Base-by-base conservation (phyloP, 179 eudicot species). In the Beta macrorhiza region DNA sequence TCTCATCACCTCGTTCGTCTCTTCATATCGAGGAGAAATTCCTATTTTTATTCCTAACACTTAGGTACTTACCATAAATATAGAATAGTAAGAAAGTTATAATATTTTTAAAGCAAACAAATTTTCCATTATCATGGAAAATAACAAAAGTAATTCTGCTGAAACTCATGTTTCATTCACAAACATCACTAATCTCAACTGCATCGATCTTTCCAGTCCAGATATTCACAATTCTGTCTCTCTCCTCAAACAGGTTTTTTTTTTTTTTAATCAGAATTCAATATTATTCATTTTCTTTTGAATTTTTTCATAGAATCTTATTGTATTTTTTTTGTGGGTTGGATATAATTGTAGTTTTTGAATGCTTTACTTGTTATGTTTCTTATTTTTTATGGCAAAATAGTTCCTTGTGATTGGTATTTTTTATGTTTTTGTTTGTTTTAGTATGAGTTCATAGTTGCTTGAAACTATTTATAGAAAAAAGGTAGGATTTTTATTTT, bases 181-280 rank as follows among this genome's bases (percentile, higher is more conserved):
- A 12, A 84, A 76, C 59, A 78, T 82, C 20, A 85, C 89, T 78
- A 47, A 44, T 19, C 89, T 95, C 75, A 92, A 90, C 51, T 89
- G 93, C 69, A 89, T 95, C 84, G 97, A 95, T 89, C 95, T 95
- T 80, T 91, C 97, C 1, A 77, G 80, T 76, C 85, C 91, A 20
- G 86, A 95, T 81, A 82, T 85, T 67, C 83, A 85, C 22, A 82
- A 82, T 70, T 89, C 93, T 8, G 99, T 93, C 49, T 85, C 97
- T 59, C 90, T 89, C 75, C 91, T 95, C 77, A 93, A 91, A 77
- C 95, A 93, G 98, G 99, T 88, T 72, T 53, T 51, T 52, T 37
- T 22, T 6, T 17, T 16, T n/a, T 57, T 70, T 52, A 0, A 1
- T 76, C 25, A 4, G 6, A 3, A 55, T n/a, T 47, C 11, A 17